These are phyloP conservation scores for Ophioceras dolichostomum DNA, from an alignment of 2,329 filamentous ascomycete genomes.

Conservation along the genomic window DNA sequence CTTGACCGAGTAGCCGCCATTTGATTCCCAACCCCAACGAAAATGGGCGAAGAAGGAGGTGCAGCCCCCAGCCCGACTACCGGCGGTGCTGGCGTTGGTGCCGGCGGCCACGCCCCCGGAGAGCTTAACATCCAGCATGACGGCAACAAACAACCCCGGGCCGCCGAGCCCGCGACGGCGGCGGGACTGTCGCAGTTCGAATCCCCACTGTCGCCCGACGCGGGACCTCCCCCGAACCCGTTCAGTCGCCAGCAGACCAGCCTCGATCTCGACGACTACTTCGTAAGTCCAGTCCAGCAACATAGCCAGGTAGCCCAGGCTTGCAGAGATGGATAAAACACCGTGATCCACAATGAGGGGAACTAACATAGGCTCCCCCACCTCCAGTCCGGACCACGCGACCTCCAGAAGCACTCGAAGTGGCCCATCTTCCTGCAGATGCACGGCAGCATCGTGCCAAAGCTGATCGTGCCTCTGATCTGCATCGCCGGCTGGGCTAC, in stretches of 20 bases:
- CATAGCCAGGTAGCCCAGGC: too few relatives aligned
- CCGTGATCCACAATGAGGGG: too few relatives aligned
- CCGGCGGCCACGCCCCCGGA: slow-evolving; percentile 1
- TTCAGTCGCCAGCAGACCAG: slow-evolving; percentile 17
- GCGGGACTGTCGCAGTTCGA: slow-evolving; percentile 3
- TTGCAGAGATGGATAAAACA: too few relatives aligned
- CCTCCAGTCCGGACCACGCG: slow-evolving; percentile 43
- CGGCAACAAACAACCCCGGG: slow-evolving; percentile 5
- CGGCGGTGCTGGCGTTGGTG: not conserved
- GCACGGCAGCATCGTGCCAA: slow-evolving; percentile 60
- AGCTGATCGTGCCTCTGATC: slow-evolving; percentile 59
- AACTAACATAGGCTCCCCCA: slow-evolving; percentile 1
- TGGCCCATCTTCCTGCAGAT: slow-evolving; percentile 67
- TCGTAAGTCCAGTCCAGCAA: too few relatives aligned
- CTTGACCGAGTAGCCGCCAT: too few relatives aligned
- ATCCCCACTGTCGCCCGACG: slow-evolving; percentile 14
- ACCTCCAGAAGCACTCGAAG: slow-evolving; percentile 64
- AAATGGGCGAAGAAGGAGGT: too few relatives aligned
- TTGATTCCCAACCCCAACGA: too few relatives aligned
- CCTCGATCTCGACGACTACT: slow-evolving; percentile 31
- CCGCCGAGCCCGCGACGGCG: slow-evolving; percentile 3
- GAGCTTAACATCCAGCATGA: slow-evolving; percentile 1
- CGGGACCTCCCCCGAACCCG: slow-evolving; percentile 13
- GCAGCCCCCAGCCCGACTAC: too few relatives aligned
- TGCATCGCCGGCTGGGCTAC: slow-evolving; percentile 56